These are phyloP conservation scores for Alternaria brassicae DNA, from an alignment of 2,329 filamentous ascomycete genomes.

Conservation along the genomic window DNA sequence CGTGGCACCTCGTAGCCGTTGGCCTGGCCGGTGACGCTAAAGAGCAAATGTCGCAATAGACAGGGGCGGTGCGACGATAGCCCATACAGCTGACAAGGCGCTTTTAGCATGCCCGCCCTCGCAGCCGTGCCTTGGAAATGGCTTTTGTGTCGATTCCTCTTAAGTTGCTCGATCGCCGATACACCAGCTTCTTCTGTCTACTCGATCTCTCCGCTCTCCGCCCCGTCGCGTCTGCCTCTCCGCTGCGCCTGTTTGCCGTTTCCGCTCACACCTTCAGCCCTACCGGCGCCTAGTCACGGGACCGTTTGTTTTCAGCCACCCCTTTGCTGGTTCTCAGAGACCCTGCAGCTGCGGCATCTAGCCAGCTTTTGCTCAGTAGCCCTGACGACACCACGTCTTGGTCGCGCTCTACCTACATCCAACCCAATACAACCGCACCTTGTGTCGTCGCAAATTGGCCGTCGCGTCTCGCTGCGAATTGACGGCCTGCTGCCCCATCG, in stretches of 20 bases:
- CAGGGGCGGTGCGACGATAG: conserved; percentile 10
- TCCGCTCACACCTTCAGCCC: conserved; percentile 11
- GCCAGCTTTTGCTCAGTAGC: conserved; percentile 6
- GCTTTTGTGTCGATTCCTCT: conserved; percentile 12
- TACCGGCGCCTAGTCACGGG: conserved; percentile 12
- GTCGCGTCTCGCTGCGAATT: background rate
- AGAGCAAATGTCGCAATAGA: conserved; percentile 16
- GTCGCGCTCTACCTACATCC: background rate
- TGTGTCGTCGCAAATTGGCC: too few relatives aligned
- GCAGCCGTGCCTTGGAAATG: conserved; percentile 11
- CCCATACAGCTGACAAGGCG: conserved; percentile 15
- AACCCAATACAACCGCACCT: background rate
- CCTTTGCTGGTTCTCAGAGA: conserved; percentile 5
- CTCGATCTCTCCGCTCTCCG: conserved; percentile 6
- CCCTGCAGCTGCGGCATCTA: conserved; percentile 10
- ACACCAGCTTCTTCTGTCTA: background rate
- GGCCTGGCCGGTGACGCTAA: conserved; percentile 9
- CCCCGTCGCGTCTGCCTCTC: conserved; percentile 7
- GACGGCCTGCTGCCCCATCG: background rate
- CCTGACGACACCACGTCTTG: conserved; percentile 1
- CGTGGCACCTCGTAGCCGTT: conserved; percentile 11
- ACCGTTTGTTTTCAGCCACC: background rate
- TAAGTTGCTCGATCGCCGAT: conserved; percentile 18
- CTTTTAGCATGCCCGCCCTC: conserved; percentile 8
- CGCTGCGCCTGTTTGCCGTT: conserved; percentile 6